These are phyloP conservation scores for Phytophthora lateralis DNA, from an alignment of 352 stramenopile genomes.

Conservation along the genomic window DNA sequence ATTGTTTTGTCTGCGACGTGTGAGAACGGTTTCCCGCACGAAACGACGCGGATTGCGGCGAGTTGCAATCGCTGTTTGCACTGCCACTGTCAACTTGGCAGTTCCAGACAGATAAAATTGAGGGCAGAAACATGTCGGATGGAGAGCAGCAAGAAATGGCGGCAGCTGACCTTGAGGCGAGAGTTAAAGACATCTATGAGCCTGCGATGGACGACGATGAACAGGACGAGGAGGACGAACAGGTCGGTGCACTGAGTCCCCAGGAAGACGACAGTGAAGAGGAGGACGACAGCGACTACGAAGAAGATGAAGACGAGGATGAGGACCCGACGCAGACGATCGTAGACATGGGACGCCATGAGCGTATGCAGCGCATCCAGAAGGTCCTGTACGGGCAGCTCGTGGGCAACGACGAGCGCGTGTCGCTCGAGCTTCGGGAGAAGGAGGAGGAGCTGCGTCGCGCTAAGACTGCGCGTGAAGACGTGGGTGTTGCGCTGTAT, in stretches of 20 bases:
- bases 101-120: not conserved
- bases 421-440: constrained; percentile 76
- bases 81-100: no score
- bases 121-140: constrained; percentile 23
- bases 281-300: constrained; percentile 43
- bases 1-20: constrained; percentile 31
- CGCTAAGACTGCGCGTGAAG: constrained; percentile 79
- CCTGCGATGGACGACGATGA: constrained; percentile 10
- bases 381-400: constrained; percentile 86
- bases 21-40: constrained; percentile 30
- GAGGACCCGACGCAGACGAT: constrained; percentile 80
- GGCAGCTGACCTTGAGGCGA: not conserved
- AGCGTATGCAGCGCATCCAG: constrained; percentile 85
- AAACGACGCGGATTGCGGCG: constrained; percentile 27
- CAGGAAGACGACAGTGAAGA: constrained; percentile 19
- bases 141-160: constrained; percentile 1
- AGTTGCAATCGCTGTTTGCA: constrained; percentile 7
- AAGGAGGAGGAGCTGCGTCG: constrained; percentile 79
- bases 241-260: not conserved
- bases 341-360: constrained; percentile 77
- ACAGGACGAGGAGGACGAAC: constrained; percentile 9
- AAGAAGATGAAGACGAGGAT: constrained; percentile 60
- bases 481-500: constrained; percentile 93
- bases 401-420: constrained; percentile 71
- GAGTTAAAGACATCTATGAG: constrained; percentile 6